A percentile compares a stretch with the other conserved stretches of the same genome.
These are phyloP conservation scores for Pneumocystis jirovecii DNA, from an alignment of 1,139 yeast species.

Conservation along the genomic window DNA sequence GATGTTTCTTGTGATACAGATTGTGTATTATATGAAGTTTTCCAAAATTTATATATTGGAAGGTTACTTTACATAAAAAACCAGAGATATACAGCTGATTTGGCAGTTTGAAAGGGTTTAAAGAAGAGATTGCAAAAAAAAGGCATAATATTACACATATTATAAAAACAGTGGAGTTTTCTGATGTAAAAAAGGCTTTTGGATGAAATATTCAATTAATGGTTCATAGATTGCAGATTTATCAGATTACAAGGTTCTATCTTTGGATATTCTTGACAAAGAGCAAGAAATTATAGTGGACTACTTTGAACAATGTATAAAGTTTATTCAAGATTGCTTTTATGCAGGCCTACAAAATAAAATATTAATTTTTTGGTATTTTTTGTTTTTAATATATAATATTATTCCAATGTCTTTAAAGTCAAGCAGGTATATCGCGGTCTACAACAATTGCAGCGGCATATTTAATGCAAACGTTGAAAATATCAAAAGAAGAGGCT, in stretches of 20 bases:
- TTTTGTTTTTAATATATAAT: neutral
- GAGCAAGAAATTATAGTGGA: slow-evolving; percentile 40
- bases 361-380: neutral
- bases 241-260: slow-evolving; percentile 46
- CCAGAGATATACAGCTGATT: neutral
- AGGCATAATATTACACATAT: neutral
- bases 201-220: slow-evolving; percentile 38
- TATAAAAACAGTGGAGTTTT: neutral
- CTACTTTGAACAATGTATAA: slow-evolving; percentile 43
- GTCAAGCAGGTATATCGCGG: slow-evolving; percentile 65
- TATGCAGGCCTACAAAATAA: neutral
- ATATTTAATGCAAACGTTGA: slow-evolving; percentile 61
- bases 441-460: slow-evolving; percentile 61
- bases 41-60: neutral
- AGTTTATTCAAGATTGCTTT: slow-evolving; percentile 53
- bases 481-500: slow-evolving; percentile 45
- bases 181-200: neutral
- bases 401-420: slow-evolving; percentile 23
- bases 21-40: neutral
- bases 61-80: neutral
- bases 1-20: neutral
- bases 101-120: neutral
- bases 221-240: slow-evolving; percentile 34
- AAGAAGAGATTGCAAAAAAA: neutral
- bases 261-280: slow-evolving; percentile 46